Evolutionary conservation across 805 yeast species (phyloP), one percentile per base, ranked within the genome.

Genomic region (Pichia occidentalis): DNA sequence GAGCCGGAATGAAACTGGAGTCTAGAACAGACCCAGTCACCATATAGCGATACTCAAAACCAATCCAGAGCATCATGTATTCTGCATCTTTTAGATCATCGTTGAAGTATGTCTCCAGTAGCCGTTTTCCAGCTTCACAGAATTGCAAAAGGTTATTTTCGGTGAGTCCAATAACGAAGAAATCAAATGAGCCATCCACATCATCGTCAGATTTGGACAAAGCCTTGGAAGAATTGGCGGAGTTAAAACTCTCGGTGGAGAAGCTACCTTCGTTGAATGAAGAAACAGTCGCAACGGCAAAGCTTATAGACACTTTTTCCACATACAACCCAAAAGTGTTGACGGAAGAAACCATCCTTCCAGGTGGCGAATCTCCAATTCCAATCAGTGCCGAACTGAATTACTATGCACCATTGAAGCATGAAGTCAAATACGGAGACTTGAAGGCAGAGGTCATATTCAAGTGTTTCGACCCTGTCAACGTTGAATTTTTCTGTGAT

Each of bases 381-480:
- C 97, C 97, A n/a, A 63, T 86, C 39, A 85, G 80, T 54, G 92
- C 86, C 2, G 86, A 82, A 54, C 72, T 90, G 32, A 77, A 83
- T 48, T 77, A 85, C 57, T 80, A 79, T 55, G 84, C 85, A 24
- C 97, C 97, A 2, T 53, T 87, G 45, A 75, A 74, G 53, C 75
- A 80, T 42, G 73, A 77, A 28, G 64, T 71, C 22, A 76, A 75
- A 22, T 73, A 84, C 50, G 88, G 92, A 4, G 77, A 85, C 56
- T 65, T 77, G 42, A 87, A 81, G 16, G 94, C 94, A n/a, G 82
- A 76, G 45, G 54, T 90, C 29, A 76, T 75, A 32, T 69, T 90
- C 49, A 74, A 82, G 47, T 80, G 90, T 8, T 82, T 73, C 57
- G 83, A 80, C 42, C 70, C 74, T 38, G 75, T 75, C 42, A 81